Evolutionary conservation across 2,329 filamentous ascomycete species (phyloP), one percentile per base, ranked within the genome.

Genomic region (Blastomyces parvus): DNA sequence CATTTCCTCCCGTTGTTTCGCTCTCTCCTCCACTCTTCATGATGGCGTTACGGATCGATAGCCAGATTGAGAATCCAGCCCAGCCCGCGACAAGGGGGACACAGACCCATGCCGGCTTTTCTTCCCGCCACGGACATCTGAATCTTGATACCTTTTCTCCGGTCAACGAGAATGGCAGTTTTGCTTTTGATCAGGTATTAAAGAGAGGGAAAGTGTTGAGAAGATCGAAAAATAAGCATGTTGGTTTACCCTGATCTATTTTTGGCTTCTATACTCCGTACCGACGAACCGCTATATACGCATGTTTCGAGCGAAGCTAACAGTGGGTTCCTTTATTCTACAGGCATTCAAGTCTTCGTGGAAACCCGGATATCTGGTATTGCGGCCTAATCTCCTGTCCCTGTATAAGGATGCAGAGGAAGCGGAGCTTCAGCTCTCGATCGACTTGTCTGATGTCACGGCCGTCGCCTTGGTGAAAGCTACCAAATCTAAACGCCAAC

Each of bases 371-470:
- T 94, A 89, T 77, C 82, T 97, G 52, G 94, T 99, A 50, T 84
- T 99, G 56, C 88, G 94, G 66, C 92, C 93, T 0, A 95, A 94
- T 70, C 84, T 90, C 25, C 83, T 99, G 42, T 97, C 90, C 60
- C 87, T 97, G 66, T 99, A 99, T 83, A 95, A 93, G 76, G 89
- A 93, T 73, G 86, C 90, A 70, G 89, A 92, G 70, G 92, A 97
- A 78, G 89, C 88, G 70, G 92, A 92, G 74, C 84, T 99, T 53
- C 88, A 90, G 61, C 88, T 95, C 71, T 92, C 96, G 73, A 86
- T 99, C 71, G 87, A 87, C 71, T 84, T 97, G 48, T 88, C 90
- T 53, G 94, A 99, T 65, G 84, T 97, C 64, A 97, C 92, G 2
- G 92, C 94, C 8, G 90, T 96, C 55, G 90, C 92, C 1, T 85